Conservation (phyloP, 2,329 filamentous ascomycete genomes). For the Pestalotiopsis sp. region DNA sequence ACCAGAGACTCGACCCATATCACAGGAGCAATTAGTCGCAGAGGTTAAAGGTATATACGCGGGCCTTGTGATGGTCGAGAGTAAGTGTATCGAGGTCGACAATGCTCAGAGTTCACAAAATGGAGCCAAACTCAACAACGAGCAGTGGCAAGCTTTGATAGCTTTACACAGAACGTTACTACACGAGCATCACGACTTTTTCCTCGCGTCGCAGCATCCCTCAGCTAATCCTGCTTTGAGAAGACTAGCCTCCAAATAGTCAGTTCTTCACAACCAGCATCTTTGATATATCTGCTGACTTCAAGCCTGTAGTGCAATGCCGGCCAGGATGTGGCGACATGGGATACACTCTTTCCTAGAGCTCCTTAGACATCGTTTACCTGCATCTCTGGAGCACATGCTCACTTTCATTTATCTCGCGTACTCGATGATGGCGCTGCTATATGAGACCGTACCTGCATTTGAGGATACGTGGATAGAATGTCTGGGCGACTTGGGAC, state of each 20-base stretch:
- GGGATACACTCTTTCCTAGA: constrained; percentile 88
- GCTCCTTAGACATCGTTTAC: constrained; percentile 72
- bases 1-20: constrained; percentile 58
- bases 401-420: constrained; percentile 85
- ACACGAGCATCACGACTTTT: constrained; percentile 84
- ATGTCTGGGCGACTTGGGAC: constrained; percentile 81
- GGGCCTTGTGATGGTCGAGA: constrained; percentile 83
- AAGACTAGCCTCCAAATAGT: constrained; percentile 74
- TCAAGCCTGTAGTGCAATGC: constrained; percentile 63
- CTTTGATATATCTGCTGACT: neutral
- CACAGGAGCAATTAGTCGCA: constrained; percentile 75
- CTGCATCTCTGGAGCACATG: constrained; percentile 84
- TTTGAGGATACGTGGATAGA: constrained; percentile 95
- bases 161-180: constrained; percentile 79
- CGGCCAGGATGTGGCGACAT: constrained; percentile 90
- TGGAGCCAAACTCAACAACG: constrained; percentile 52
- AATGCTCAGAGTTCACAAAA: constrained; percentile 55
- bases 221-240: constrained; percentile 70
- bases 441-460: constrained; percentile 81
- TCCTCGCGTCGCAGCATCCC: constrained; percentile 85
- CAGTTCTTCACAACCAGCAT: fast-evolving
- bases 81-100: constrained; percentile 84
- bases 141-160: constrained; percentile 86
- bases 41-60: constrained; percentile 86
- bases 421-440: constrained; percentile 85